Base-by-base conservation (phyloP, 306 rosid genomes). In the Prinsepia uniflora region DNA sequence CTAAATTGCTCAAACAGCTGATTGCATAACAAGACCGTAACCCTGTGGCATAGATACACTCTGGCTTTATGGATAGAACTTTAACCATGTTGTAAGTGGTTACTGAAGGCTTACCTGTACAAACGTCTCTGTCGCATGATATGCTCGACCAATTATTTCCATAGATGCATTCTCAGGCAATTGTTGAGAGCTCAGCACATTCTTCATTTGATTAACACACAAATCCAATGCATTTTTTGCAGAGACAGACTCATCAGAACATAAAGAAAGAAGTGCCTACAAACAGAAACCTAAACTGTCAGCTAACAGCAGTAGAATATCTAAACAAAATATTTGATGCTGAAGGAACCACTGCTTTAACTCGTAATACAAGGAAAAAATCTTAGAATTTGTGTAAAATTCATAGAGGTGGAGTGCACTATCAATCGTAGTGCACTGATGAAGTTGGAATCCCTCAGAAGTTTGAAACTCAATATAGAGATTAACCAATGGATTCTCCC, bases 61-160 rank as follows among this genome's bases (percentile, higher is more conserved):
- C 46, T 42, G 11, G 50, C 67, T 72, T 24, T 36, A 24, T 67
- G 52, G 45, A 46, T 42, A 55, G 56, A 44, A 70, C 9, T 61
- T 34, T 24, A 56, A 77, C 46, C 45, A 20, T 15, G 42, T 62
- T 61, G 5, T n/a, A 46, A 53, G 53, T 22, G 64, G 22, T 42
- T 36, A 45, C 59, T 63, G 70, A 68, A 77, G 42, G 46, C 56
- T 72, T 81, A 93, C 98, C 98, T 90, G 98, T 57, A 90, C 98
- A 88, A 88, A 86, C 65, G 94, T 87, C 85, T 93, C 98, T 42
- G 96, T 93, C 74, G 96, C 97, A 80, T 87, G 90, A 78, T 91
- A 93, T 74, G 98, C 97, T 49, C 94, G 89, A 71, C 98, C 98
- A 83, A 93, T 93, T 45, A 84, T 87, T 87, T 93, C 97, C 96